Base-by-base conservation (phyloP, 2,329 filamentous ascomycete species). In the Alternaria burnsii region DNA sequence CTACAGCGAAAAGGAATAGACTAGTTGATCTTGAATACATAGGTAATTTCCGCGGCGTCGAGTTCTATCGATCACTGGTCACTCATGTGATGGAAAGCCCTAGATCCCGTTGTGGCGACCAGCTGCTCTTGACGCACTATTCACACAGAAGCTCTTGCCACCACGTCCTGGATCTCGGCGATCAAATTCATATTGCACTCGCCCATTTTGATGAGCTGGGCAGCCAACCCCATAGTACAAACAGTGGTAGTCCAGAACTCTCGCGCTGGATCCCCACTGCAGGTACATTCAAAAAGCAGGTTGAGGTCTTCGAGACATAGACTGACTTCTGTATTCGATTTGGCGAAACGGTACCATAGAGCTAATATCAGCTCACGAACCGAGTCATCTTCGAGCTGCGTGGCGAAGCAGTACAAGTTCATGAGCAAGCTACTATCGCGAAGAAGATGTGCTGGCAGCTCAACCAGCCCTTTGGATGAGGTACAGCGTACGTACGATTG, bases 211-310 rank as follows among this genome's bases (percentile, higher is more conserved):
- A 60, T 24, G 28, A 60, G 16, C 3, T 34, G 28, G 12, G 14
- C 40, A n/a, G 40, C 46, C 28, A 60, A n/a, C 6, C 34, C 46
- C 14, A 38, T 24, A 11, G 30, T 42, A n/a, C 43, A 34, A 9
- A 56, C 12, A 4, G 53, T 22, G 28, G 9, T 30, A 12, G 14
- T 30, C 52, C 58, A 60, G 20, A 52, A 52, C 14, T 20, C 14
- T 5, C 46, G 52, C 26, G 52, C 58, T 18, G 52, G 46, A 20
- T 60, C 53, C 14, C 9, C 40, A 16, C 10, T 18, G n/a, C 28
- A n/a, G 10, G 58, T 60, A 34, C 12, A 41, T 10, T 56, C 40
- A 34, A 60, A 60, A 18, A 60, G 46, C 18, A 56, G 34, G 18
- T 57, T 60, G 8, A 60, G 53, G 7, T 46, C 47, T 16, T 56